Base-by-base conservation (phyloP, 2,329 filamentous ascomycete species). In the Microcyclosporella mali region DNA sequence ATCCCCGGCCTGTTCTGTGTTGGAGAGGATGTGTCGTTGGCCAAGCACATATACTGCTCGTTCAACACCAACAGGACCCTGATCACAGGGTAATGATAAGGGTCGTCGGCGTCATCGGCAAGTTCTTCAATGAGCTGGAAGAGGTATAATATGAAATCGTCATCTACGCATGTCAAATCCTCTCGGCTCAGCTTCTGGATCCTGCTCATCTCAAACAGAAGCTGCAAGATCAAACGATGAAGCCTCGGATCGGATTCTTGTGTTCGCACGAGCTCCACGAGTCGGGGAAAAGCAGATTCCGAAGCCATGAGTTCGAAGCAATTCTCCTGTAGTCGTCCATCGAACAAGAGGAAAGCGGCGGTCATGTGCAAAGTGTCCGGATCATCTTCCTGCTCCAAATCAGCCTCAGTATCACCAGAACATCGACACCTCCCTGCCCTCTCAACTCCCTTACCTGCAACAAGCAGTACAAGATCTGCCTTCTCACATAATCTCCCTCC, bases 161-260 rank as follows among this genome's bases (percentile, higher is more conserved):
- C 92, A 54, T 80, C 72, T 44, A 83, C 72, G 40, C 72, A 68
- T 45, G 70, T 78, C 52, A 98, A 68, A 62, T 98, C 90, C 52
- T 87, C 80, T 47, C 76, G 69, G 41, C 78, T 82, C 46, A 98
- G 70, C 50, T 82, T 78, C 66, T 97, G 88, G 62, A 97, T 88
- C 47, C 94, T 79, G 33, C 88, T 89, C 85, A 95, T 95, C 70
- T 97, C 92, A 67, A 95, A 98, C 61, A 95, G 76, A 43, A 98
- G 70, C 65, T 95, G 85, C 57, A 98, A 73, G 40, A 97, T 71
- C 49, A 92, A 69, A 28, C 84, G 80, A 67, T 95, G 87, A 47
- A 97, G 71, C 40, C 79, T 75, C 17, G 78, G 74, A 59, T 89
- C 84, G 30, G 82, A 75, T 15, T 68, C 64, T 38, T 74, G 75